Conservation (phyloP, 495 filamentous ascomycete genomes). For the Chaetomium tenue region DNA sequence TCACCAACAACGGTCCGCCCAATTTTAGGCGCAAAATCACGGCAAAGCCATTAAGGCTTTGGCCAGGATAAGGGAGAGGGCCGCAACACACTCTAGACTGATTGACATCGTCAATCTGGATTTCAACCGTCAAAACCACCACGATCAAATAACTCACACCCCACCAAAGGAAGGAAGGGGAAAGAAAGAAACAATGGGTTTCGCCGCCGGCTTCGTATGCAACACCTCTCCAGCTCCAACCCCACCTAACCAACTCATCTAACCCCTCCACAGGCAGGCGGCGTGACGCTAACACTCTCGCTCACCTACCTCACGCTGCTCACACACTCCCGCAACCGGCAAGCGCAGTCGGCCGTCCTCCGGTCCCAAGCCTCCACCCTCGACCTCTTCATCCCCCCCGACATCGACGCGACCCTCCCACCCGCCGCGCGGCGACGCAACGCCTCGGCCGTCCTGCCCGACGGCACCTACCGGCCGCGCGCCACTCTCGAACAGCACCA, state of each 20-base stretch:
- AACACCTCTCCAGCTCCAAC: too few species aligned
- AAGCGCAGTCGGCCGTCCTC: slow-evolving; percentile 66
- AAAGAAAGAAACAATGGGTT: slow-evolving; percentile 30
- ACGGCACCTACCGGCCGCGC: slow-evolving; percentile 27
- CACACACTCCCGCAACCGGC: slow-evolving; percentile 69
- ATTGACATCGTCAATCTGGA: not conserved
- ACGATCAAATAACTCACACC: not conserved
- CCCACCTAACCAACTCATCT: slow-evolving; percentile 21
- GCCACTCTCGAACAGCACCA: slow-evolving; percentile 17
- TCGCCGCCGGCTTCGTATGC: slow-evolving; percentile 74
- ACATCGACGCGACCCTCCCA: slow-evolving; percentile 39
- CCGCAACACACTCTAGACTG: not conserved
- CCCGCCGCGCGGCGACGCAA: slow-evolving; percentile 33
- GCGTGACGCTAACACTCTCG: slow-evolving; percentile 80
- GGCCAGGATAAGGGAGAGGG: not conserved
- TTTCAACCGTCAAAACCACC: not conserved
- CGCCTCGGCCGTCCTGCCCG: slow-evolving; percentile 13
- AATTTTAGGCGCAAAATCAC: not conserved
- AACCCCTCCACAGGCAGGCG: slow-evolving; percentile 59
- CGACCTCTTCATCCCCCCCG: slow-evolving; percentile 52
- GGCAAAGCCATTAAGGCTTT: not conserved
- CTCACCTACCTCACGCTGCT: slow-evolving; percentile 76
- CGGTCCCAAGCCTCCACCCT: slow-evolving; percentile 66
- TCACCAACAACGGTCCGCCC: slow-evolving; percentile 9
- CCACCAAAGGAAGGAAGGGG: slow-evolving; percentile 2